Conservation (phyloP, 352 stramenopile genomes). For the Poterioochromonas sp. region DNA sequence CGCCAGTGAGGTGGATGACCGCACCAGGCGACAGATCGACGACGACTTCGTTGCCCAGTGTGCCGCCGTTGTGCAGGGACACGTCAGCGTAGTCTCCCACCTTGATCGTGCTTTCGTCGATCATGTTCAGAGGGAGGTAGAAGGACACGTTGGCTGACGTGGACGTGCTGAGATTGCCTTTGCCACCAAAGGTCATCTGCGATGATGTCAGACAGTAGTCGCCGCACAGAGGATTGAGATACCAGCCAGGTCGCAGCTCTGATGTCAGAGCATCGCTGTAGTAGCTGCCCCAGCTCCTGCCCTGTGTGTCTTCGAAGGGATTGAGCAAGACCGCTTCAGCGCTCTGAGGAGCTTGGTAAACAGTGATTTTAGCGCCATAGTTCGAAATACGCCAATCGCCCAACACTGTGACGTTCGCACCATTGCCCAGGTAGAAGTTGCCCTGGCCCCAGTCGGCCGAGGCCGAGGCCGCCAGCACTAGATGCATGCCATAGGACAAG, state of each 20-base stretch:
- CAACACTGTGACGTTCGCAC: not conserved
- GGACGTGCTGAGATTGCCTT: not conserved
- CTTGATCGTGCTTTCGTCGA: not conserved
- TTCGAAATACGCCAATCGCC: not conserved
- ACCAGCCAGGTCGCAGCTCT: not conserved
- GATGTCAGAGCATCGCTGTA: not conserved
- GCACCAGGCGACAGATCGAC: not conserved
- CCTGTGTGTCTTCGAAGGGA: not conserved
- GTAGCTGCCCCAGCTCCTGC: not conserved
- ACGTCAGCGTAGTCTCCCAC: not conserved
- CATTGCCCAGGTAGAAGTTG: not conserved
- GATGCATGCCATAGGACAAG: not conserved
- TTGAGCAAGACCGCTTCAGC: not conserved
- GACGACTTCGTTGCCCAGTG: not conserved
- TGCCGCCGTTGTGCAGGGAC: not conserved
- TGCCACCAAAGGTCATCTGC: not conserved
- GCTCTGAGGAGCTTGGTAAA: not conserved
- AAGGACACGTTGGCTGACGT: not conserved
- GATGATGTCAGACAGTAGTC: not conserved
- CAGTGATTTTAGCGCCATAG: not conserved
- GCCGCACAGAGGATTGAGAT: constrained; percentile 18
- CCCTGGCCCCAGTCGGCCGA: not conserved
- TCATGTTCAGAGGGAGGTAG: not conserved
- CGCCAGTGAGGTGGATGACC: not conserved
- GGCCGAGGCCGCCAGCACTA: not conserved